Evolutionary conservation across 495 filamentous ascomycete species (phyloP).

Genomic region (Aspergillus conjunctus): DNA sequence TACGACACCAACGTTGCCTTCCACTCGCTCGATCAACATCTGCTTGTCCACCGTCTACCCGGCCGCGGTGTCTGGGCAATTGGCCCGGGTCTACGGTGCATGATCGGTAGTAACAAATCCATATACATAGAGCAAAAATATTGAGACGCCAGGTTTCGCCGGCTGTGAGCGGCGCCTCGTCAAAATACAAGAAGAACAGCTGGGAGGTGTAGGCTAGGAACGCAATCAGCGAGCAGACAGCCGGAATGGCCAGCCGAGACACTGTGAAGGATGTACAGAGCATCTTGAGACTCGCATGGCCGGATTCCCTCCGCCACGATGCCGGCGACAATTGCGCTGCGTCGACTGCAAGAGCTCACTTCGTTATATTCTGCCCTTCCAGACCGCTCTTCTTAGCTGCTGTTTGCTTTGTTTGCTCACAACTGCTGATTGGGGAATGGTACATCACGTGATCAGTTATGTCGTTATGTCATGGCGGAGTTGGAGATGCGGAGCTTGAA

Average conservation of each 20-base stretch:
- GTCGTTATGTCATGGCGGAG: too few relatives aligned
- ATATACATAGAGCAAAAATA: slow-evolving; percentile 66
- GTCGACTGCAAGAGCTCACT: too few relatives aligned
- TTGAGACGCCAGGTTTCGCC: slow-evolving; percentile 73
- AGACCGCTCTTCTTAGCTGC: too few relatives aligned
- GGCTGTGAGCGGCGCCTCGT: slow-evolving; percentile 65
- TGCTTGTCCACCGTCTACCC: slow-evolving; percentile 27
- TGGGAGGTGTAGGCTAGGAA: slow-evolving; percentile 88
- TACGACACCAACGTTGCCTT: slow-evolving; percentile 75
- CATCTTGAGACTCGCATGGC: slow-evolving; percentile 17
- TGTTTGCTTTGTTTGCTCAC: too few relatives aligned
- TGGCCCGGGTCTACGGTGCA: slow-evolving; percentile 78
- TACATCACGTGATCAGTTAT: too few relatives aligned
- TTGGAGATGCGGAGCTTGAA: too few relatives aligned
- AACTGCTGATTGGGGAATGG: too few relatives aligned
- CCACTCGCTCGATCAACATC: slow-evolving; percentile 31
- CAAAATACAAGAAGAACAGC: slow-evolving; percentile 73
- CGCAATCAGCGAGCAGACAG: slow-evolving; percentile 65
- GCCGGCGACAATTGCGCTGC: not conserved
- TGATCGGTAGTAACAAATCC: slow-evolving; percentile 76
- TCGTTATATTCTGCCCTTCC: too few relatives aligned
- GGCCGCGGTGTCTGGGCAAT: slow-evolving; percentile 34
- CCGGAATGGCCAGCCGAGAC: slow-evolving; percentile 61
- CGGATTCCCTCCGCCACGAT: not conserved
- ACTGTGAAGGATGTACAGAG: slow-evolving; percentile 25